Conservation (phyloP, 768 basidiomycete genomes). For the Leccinellum rugosiceps region DNA sequence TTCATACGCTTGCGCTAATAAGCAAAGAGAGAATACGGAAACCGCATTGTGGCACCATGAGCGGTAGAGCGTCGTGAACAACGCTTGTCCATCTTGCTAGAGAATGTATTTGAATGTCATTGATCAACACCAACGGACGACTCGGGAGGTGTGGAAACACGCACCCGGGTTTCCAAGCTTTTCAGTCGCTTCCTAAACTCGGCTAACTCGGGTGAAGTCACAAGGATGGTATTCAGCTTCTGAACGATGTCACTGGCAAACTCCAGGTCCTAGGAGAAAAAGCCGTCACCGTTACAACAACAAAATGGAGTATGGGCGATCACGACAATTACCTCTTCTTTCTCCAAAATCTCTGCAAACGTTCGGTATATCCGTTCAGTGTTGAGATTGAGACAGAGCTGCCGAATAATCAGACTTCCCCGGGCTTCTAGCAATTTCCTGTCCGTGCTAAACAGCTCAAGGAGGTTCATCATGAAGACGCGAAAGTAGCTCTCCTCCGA, state of each 20-base stretch:
- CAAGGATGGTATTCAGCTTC: conserved; percentile 94
- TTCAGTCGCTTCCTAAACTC: conserved; percentile 93
- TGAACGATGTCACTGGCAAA: conserved; percentile 98
- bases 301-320: background rate
- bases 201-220: conserved; percentile 92
- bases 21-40: conserved; percentile 91
- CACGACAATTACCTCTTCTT: conserved; percentile 77
- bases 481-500: conserved; percentile 97
- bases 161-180: conserved; percentile 86
- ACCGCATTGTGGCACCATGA: conserved; percentile 99
- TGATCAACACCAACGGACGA: background rate
- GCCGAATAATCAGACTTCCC: conserved; percentile 93
- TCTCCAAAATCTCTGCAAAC: conserved; percentile 96
- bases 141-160: conserved; percentile 20
- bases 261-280: conserved; percentile 75
- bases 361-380: conserved; percentile 94
- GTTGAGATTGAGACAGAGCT: conserved; percentile 90
- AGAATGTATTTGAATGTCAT: background rate
- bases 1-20: conserved; percentile 97
- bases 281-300: background rate
- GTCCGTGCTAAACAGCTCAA: conserved; percentile 95
- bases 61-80: conserved; percentile 91
- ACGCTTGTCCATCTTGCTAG: conserved; percentile 91
- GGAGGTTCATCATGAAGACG: conserved; percentile 90
- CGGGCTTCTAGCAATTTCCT: conserved; percentile 83